Conservation (phyloP, 495 filamentous ascomycete genomes). For the Ramalina intermedia region DNA sequence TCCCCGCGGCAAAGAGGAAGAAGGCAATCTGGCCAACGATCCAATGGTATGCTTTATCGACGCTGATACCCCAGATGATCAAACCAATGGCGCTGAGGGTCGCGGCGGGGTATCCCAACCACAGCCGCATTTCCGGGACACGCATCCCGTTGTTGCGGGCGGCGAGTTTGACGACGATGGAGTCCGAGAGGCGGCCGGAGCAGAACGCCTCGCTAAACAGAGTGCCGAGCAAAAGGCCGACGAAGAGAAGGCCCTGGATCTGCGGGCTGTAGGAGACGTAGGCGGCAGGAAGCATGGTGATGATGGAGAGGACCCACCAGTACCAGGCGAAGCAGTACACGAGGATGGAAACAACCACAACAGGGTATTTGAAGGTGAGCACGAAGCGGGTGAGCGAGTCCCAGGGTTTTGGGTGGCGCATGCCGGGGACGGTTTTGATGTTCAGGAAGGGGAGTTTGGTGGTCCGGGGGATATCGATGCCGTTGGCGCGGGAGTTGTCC, state of each 20-base stretch:
- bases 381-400: constrained; percentile 33
- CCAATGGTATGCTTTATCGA: constrained; percentile 44
- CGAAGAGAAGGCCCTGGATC: constrained; percentile 43
- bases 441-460: constrained; percentile 37
- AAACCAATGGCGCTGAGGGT: constrained; percentile 29
- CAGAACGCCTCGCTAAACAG: constrained; percentile 38
- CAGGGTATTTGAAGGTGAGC: constrained; percentile 33
- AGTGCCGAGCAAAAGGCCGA: constrained; percentile 44
- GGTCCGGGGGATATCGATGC: constrained; percentile 26
- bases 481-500: background rate
- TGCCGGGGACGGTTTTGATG: constrained; percentile 34
- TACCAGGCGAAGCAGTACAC: constrained; percentile 46
- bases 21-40: constrained; percentile 46
- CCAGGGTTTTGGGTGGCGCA: constrained; percentile 38
- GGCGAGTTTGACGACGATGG: constrained; percentile 31
- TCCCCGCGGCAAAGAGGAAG: constrained; percentile 41
- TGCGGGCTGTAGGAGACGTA: constrained; percentile 36
- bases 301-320: constrained; percentile 48
- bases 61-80: constrained; percentile 42
- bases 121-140: constrained; percentile 44
- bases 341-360: constrained; percentile 30
- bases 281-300: constrained; percentile 46
- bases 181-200: constrained; percentile 41
- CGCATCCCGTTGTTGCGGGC: constrained; percentile 31
- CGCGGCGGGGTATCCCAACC: constrained; percentile 44